Evolutionary conservation across 768 basidiomycete genomes (phyloP).

Genomic region (Albatrellus ellisii): DNA sequence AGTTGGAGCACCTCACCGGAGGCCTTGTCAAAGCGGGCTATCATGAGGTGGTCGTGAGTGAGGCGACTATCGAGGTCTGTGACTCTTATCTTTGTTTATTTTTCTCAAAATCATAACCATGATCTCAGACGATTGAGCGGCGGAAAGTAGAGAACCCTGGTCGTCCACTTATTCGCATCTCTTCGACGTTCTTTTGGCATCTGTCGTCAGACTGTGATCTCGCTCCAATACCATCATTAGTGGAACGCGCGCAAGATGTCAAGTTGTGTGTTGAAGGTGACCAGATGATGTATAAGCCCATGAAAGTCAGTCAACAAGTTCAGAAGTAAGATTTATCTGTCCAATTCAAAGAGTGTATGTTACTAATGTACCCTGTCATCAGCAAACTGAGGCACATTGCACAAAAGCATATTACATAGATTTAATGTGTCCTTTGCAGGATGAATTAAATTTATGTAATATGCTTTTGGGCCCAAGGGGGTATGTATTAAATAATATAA

Average conservation of each 20-base stretch:
- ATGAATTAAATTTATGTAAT: background rate
- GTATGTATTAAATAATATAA: background rate
- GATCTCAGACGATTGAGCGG: constrained; percentile 42
- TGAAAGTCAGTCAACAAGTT: constrained; percentile 88
- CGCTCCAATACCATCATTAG: constrained; percentile 44
- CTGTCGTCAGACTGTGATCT: constrained; percentile 76
- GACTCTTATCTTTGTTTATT: background rate
- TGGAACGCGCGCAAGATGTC: constrained; percentile 30
- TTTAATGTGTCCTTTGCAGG: constrained; percentile 33
- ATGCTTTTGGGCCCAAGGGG: background rate
- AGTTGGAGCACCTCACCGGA: constrained; percentile 78
- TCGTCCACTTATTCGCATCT: constrained; percentile 90
- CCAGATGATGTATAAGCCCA: constrained; percentile 39
- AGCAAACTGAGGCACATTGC: constrained; percentile 78
- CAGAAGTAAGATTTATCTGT: constrained; percentile 40
- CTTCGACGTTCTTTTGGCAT: constrained; percentile 95
- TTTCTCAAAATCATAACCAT: background rate
- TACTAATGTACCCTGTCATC: constrained; percentile 3
- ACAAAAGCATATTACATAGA: constrained; percentile 68
- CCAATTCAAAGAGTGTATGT: background rate
- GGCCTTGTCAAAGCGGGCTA: constrained; percentile 86
- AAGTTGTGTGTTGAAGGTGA: constrained; percentile 28
- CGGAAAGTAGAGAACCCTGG: constrained; percentile 45
- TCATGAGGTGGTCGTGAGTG: constrained; percentile 90
- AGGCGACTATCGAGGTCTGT: constrained; percentile 56